Evolutionary conservation across 73 alveolate genomes (phyloP), one percentile per base, ranked within the genome.

Genomic region (Loxodes magnus): DNA sequence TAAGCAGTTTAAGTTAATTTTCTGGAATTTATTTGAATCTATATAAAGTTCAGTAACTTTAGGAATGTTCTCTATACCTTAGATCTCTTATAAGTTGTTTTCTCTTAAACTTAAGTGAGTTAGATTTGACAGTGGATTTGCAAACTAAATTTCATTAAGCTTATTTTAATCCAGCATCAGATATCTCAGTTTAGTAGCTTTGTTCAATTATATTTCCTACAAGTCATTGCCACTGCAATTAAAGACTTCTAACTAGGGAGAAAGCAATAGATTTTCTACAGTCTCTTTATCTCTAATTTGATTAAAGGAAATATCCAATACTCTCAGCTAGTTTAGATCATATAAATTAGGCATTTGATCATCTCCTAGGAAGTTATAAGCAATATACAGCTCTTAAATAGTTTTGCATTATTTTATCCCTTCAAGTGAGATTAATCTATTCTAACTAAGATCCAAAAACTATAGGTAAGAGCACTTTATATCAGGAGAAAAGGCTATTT

Each of bases 301-400:
- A 2, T 46, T 46, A 25, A 25, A 41, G 9, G 59, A 46, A 10
- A 46, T 10, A 24, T 46, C 59, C 26, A 46, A 19, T 9, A 10
- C 17, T 0, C n/a, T 46, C 0, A 46, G 0, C 6, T 16, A 17
- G n/a, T 46, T 23, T 24, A 46, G 17, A n/a, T 24, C n/a, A n/a
- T 10, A 9, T 7, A 46, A 5, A 10, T 22, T 37, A n/a, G 17
- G 0, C 6, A 46, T 24, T 46, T 46, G 59, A 24, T 46, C 59
- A 19, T 46, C 59, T 46, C 59, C 59, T 7, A 46, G 43, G 17
- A 25, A 46, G 17, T 46, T 46, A 2, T 46, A 25, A 10, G 53
- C 39, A 6, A 46, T 7, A 1, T 25, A 9, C 2, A 46, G 26
- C 2, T 21, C 59, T 10, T 2, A 2, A 10, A 46, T 37, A 1